These are phyloP conservation scores for Acer campestre DNA, from an alignment of 345 rosid genomes.

Conservation along the genomic window DNA sequence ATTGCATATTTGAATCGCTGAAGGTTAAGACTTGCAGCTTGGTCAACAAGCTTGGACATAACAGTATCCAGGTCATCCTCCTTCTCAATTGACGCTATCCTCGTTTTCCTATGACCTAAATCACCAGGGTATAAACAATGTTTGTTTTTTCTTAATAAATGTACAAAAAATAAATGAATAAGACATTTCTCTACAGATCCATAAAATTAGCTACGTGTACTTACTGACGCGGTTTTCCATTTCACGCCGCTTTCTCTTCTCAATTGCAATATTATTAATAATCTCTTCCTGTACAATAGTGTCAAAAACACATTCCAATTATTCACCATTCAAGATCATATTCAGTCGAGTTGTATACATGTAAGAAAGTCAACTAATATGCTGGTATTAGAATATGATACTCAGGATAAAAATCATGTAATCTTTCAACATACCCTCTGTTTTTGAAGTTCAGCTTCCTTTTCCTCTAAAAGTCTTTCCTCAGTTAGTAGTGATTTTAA, in stretches of 20 bases:
- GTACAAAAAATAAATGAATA: constrained; percentile 1
- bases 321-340: constrained; percentile 5
- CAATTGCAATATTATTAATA: constrained; percentile 35
- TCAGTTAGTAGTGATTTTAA: constrained; percentile 50
- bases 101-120: constrained; percentile 65
- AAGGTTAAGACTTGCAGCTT: constrained; percentile 52
- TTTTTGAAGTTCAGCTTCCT: constrained; percentile 65
- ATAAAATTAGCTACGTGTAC: constrained; percentile 23
- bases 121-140: not conserved
- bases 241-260: constrained; percentile 56
- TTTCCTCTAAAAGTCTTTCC: constrained; percentile 67
- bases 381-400: not conserved
- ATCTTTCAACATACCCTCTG: constrained; percentile 54
- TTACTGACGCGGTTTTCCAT: constrained; percentile 55
- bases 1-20: constrained; percentile 54
- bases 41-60: constrained; percentile 62
- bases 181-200: not conserved
- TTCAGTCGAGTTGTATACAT: constrained; percentile 2
- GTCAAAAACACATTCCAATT: not conserved
- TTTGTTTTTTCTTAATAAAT: not conserved
- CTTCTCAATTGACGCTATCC: constrained; percentile 59
- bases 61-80: constrained; percentile 64
- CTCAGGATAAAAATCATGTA: not conserved
- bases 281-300: constrained; percentile 65
- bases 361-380: not conserved